phyloP scores from a whole-genome alignment of 164 flowering plant species.

The Chimonanthus praecox region DNA sequence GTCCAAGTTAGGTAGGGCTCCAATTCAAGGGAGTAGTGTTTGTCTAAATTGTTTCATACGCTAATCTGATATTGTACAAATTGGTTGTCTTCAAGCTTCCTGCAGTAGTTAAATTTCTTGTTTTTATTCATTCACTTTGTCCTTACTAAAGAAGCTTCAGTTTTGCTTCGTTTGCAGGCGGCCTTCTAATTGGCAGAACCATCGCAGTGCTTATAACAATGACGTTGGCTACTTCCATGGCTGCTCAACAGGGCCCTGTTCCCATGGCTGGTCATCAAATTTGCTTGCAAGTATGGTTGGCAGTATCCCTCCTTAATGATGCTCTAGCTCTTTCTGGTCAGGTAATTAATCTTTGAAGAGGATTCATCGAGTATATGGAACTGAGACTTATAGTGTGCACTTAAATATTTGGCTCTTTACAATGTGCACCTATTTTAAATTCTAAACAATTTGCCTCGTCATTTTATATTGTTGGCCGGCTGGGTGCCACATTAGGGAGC shows the following conservation, averaged over 20 bases:
- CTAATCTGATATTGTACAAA: not conserved
- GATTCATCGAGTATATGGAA: not conserved
- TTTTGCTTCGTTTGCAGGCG: slow-evolving; percentile 42
- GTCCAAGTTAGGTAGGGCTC: too few species aligned
- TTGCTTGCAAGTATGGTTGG: slow-evolving; percentile 84
- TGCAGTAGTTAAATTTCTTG: not conserved
- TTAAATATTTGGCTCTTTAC: not conserved
- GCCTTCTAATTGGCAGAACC: slow-evolving; percentile 75
- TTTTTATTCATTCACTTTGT: not conserved
- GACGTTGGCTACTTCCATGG: slow-evolving; percentile 83
- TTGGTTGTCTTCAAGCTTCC: not conserved
- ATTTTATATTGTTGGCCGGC: too few species aligned
- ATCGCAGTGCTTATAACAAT: slow-evolving; percentile 64
- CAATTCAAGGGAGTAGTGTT: too few species aligned
- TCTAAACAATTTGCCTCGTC: too few species aligned
- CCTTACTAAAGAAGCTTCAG: not conserved
- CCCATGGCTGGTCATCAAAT: slow-evolving; percentile 95
- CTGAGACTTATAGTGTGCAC: not conserved
- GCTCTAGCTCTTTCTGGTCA: slow-evolving; percentile 96
- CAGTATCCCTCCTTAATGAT: slow-evolving; percentile 85
- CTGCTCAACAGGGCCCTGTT: slow-evolving; percentile 77
- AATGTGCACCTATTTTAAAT: not conserved
- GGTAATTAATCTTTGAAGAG: slow-evolving; percentile 30
- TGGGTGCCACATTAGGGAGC: too few species aligned
- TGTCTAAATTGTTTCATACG: too few species aligned